Base-by-base conservation (phyloP, 2,329 filamentous ascomycete genomes). In the Xylariaceae sp. region DNA sequence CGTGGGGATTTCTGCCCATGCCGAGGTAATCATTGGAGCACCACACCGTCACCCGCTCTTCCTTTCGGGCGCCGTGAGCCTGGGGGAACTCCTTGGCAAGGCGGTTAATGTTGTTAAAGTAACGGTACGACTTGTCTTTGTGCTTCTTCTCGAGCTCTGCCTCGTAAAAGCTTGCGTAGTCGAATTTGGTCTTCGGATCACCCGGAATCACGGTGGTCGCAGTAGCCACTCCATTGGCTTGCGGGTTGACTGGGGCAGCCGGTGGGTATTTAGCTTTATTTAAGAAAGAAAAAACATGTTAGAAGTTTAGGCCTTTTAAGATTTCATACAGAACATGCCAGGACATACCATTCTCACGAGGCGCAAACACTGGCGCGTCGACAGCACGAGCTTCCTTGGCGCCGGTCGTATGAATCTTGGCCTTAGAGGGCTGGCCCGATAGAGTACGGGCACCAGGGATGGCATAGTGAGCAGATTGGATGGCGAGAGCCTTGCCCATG, bases 41-140 rank as follows among this genome's bases (percentile, higher is more conserved):
- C 94, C 94, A 99, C 29, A 99, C 94, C 1, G 92, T 96, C 55
- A 99, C 94, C 51, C 84, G 84, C 62, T 96, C 90, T 56, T 92
- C 86, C 68, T 84, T 82, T 55, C 80, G 84, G 12, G 88, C 81
- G 80, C 95, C 95, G 73, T 99, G 94, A 45, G 94, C 94, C 61
- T 88, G 89, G 32, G 94, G 94, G 60, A 99, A 99, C 62, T 97
- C 90, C 75, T 94, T 89, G 62, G 94, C 94, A 58, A 99, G 80
- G 37, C 94, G 91, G 70, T 99, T 99, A 84, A 99, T 99, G 79
- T 99, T 99, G 81, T 99, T 99, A 80, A 99, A 99, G 78, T 97
- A 97, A 69, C 94, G 89, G 78, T 99, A 99, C 50, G 91, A 96
- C 78, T 96, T 97, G 80, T 99, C 94, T 80, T 95, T 91, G 81